A percentile compares a stretch with the other conserved stretches of the same genome.
Conservation (phyloP, 2,329 filamentous ascomycete genomes). For the Passalora sequoiae region DNA sequence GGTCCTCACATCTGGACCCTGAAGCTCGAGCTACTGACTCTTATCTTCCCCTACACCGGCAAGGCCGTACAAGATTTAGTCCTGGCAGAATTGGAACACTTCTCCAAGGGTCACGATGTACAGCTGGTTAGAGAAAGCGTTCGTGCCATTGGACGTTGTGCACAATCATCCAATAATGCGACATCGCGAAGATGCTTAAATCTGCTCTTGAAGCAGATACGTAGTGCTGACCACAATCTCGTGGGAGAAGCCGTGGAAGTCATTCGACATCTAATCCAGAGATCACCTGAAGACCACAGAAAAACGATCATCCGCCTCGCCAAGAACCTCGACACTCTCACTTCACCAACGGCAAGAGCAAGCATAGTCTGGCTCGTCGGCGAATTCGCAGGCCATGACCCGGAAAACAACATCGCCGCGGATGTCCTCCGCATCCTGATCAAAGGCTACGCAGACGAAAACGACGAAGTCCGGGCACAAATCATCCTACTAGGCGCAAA, state of each 20-base stretch:
- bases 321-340: conserved; percentile 83
- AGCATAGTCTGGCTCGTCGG: conserved; percentile 97
- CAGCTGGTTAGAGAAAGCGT: conserved; percentile 83
- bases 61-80: conserved; percentile 76
- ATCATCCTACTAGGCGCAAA: conserved; percentile 93
- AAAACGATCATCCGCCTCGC: conserved; percentile 84
- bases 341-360: conserved; percentile 80
- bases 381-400: conserved; percentile 75
- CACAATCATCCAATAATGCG: conserved; percentile 62
- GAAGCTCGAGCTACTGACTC: conserved; percentile 83
- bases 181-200: conserved; percentile 75
- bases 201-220: conserved; percentile 79
- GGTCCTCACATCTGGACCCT: conserved; percentile 77
- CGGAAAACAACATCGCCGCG: conserved; percentile 80
- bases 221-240: conserved; percentile 77
- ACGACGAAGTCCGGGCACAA: conserved; percentile 81
- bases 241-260: conserved; percentile 93
- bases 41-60: conserved; percentile 81
- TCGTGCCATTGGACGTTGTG: conserved; percentile 86
- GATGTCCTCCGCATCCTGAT: conserved; percentile 86
- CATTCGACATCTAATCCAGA: conserved; percentile 90
- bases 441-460: conserved; percentile 78
- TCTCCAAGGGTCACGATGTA: conserved; percentile 69
- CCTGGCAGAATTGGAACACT: conserved; percentile 89
- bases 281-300: conserved; percentile 72